Base-by-base conservation (phyloP, 768 basidiomycete genomes). In the Boletus rubescentipes region DNA sequence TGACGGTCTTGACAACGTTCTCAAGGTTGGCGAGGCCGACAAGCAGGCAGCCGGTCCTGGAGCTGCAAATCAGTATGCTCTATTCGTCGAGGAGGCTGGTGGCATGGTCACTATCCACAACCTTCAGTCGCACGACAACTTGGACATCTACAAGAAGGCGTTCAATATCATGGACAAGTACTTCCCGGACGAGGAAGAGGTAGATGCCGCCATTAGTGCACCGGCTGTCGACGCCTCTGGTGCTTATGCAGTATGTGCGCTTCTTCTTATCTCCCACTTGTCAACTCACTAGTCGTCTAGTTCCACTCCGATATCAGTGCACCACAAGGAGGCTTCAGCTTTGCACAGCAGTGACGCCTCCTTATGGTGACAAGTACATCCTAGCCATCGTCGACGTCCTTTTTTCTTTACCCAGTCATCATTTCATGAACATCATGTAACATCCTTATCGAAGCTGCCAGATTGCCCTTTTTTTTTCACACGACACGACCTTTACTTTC, bases 141-240 rank as follows among this genome's bases (percentile, higher is more conserved):
- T 98, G 74, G 96, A 98, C 64, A 98, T 99, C 65, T 99, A 99
- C 78, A 98, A 98, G 84, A 98, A 99, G 78, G 96, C 95, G 38
- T 99, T 94, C 81, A 93, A 93, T 73, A 97, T 93, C 66, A 92
- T 92, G 89, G 89, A 93, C 77, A 95, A 95, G 68, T 97, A 96
- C 78, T 97, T 96, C 89, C 93, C 94, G 32, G 93, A 95, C 59
- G 96, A 98, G 67, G 96, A 98, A 69, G 96, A 95, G 44, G 80
- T 91, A 47, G 93, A 93, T 67, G 85, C 91, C 48, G 87, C 83
- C 20, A 87, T 92, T 63, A 81, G 77, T 46, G 86, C 85, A n/a
- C 83, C 91, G 16, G 82, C 79, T 40, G 85, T 91, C 12, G 88
- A 91, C 58, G 75, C 86, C 23, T 75, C 82, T 30, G 89, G 88